A percentile compares a stretch with the other conserved stretches of the same genome.
phyloP scores from a whole-genome alignment of 2,329 filamentous ascomycete species.

The Neurospora sp. region DNA sequence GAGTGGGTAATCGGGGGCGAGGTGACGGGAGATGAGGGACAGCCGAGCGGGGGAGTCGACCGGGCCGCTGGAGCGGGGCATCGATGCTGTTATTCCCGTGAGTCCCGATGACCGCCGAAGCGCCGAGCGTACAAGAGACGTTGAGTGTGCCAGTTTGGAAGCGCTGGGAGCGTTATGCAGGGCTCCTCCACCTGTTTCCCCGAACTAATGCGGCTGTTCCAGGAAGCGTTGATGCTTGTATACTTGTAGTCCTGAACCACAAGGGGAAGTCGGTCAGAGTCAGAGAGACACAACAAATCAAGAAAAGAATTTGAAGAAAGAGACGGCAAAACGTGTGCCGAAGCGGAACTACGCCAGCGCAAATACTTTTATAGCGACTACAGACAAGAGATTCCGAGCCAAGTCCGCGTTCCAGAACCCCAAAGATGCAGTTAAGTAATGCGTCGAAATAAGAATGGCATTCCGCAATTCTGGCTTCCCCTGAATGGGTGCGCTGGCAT shows the following conservation, averaged over 20 bases:
- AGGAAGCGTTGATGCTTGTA: neutral
- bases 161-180: neutral
- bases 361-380: neutral
- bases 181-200: neutral
- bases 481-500: neutral
- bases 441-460: neutral
- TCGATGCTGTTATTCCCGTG: constrained; percentile 9
- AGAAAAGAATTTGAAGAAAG: neutral
- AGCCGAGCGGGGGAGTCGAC: constrained; percentile 21
- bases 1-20: constrained; percentile 22
- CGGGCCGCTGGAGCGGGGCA: constrained; percentile 21
- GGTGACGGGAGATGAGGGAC: constrained; percentile 28
- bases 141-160: neutral
- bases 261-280: neutral
- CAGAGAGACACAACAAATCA: neutral
- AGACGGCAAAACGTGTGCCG: neutral
- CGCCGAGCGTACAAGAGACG: constrained; percentile 10
- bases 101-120: constrained; percentile 15
- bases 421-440: neutral
- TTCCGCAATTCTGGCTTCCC: neutral
- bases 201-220: neutral
- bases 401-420: neutral
- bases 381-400: neutral
- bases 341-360: neutral
- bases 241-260: neutral